Conservation (phyloP, 192 early-diverging fungal genomes). For the Linnemannia hyalina region DNA sequence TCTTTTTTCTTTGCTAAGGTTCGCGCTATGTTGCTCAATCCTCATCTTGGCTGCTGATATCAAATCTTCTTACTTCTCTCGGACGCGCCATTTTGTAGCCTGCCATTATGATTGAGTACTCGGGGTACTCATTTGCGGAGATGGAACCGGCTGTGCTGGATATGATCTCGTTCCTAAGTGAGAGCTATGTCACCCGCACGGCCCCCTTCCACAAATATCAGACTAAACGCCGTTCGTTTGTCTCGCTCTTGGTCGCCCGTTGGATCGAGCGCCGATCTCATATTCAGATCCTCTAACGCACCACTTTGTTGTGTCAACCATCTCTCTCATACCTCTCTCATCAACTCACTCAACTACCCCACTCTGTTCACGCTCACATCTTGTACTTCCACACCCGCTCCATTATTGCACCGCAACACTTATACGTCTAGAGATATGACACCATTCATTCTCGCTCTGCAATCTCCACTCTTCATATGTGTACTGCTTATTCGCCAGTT, state of each 20-base stretch:
- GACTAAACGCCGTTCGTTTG: neutral
- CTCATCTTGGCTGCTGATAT: neutral
- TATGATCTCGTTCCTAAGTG: conserved; percentile 78
- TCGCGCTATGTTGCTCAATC: neutral
- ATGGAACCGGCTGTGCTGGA: conserved; percentile 69
- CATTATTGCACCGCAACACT: no score
- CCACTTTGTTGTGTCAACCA: neutral
- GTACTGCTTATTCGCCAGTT: no score
- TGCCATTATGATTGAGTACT: conserved; percentile 70
- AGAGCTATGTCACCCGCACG: neutral
- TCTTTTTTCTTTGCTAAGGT: conserved; percentile 54
- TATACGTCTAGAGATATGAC: no score
- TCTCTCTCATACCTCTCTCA: neutral
- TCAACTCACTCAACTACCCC: neutral
- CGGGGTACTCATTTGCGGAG: conserved; percentile 79
- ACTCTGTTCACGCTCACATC: no score
- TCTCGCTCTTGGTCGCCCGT: neutral
- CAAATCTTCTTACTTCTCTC: neutral
- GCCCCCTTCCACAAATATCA: conserved; percentile 38
- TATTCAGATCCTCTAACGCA: neutral
- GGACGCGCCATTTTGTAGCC: neutral
- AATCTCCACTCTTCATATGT: no score
- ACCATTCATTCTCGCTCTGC: no score
- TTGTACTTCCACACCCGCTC: no score
- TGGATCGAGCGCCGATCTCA: neutral